Evolutionary conservation across 1,284 basidiomycete genomes (phyloP), one percentile per base, ranked within the genome.

Genomic region (Takashimella tepidaria): DNA sequence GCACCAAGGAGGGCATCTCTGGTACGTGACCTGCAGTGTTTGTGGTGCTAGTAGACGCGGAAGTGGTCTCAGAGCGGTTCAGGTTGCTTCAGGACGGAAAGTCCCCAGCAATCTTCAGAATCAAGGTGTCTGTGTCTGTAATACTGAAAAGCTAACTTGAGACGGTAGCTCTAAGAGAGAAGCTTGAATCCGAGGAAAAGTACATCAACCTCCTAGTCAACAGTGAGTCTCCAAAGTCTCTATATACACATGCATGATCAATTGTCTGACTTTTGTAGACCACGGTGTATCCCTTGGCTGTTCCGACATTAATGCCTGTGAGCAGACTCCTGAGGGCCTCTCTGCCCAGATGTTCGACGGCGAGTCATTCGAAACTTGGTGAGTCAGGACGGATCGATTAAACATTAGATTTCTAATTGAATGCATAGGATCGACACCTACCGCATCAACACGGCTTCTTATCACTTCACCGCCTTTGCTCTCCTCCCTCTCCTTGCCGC

Each of bases 381-480:
- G 43, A 24, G 60, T 62, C 16, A 16, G n/a, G n/a, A n/a, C n/a
- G n/a, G n/a, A 22, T 23, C 24, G 5, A 8, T 19, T 23, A 21
- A 43, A 22, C n/a, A n/a, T 8, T 37, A 16, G 8, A 37, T 37
- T 37, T 37, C 31, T 37, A 16, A 37, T n/a, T 16, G 31, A 37
- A 37, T 16, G 31, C 31, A n/a, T n/a, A 37, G 31, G 31, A 37
- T 59, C n/a, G 56, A 69, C 21, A 66, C 62, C 12, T 73, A 70
- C 60, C 51, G 55, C 19, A 74, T 72, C 63, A 75, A 76, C 65
- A 67, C 64, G 26, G 67, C 70, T 1, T 70, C 68, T 22, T 72
- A 73, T 64, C 68, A 72, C 60, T 76, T 75, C 57, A 69, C 68
- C 11, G 58, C 73, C 3, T 74, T 72, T 50, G 75, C 74, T 20